phyloP scores from a whole-genome alignment of 2,329 filamentous ascomycete genomes.

The Pyricularia pennisetigena region DNA sequence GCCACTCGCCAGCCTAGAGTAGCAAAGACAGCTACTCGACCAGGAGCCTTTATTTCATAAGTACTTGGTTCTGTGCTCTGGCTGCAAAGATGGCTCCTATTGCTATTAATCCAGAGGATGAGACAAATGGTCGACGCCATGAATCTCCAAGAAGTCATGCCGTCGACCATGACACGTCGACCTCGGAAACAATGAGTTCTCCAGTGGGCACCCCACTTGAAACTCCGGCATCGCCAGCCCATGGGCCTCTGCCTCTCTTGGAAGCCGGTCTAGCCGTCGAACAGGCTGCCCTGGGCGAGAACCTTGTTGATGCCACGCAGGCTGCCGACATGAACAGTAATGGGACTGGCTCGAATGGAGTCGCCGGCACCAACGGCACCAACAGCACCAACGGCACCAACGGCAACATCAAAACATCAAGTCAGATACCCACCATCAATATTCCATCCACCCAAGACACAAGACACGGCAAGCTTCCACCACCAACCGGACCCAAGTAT shows the following conservation, averaged over 20 bases:
- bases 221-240: neutral
- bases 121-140: neutral
- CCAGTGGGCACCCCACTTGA: neutral
- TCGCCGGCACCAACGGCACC: neutral
- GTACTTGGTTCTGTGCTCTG: neutral
- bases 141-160: neutral
- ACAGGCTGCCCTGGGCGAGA: neutral
- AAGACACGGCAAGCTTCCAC: neutral
- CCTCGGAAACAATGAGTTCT: neutral
- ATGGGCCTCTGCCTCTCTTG: neutral
- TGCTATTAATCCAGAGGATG: neutral
- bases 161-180: neutral
- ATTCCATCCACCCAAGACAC: neutral
- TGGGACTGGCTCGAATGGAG: neutral
- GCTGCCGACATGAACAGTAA: neutral
- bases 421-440: neutral
- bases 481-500: constrained; percentile 4
- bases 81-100: neutral
- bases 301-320: neutral
- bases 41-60: neutral
- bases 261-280: neutral
- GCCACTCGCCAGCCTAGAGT: neutral
- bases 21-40: neutral
- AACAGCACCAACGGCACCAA: neutral
- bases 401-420: neutral